Evolutionary conservation across 371 early-diverging fungal species (phyloP).

Genomic region (Lichtheimia ramosa): DNA sequence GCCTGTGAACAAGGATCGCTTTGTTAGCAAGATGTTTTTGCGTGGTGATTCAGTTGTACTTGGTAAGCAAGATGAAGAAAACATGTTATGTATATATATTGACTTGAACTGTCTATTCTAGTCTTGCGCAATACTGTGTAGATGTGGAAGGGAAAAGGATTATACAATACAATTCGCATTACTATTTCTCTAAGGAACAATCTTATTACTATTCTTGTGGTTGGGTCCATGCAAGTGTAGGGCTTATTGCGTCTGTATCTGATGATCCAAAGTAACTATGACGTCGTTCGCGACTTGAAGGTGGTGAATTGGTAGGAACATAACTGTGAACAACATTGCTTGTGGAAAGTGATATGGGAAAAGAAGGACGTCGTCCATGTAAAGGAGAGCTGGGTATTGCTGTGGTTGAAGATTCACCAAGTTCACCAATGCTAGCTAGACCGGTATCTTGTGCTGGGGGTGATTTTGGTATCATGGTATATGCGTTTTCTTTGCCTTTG

Average conservation of each 20-base stretch:
- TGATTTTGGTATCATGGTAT: slow-evolving; percentile 4
- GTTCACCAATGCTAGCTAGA: slow-evolving; percentile 17
- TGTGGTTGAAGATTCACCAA: neutral
- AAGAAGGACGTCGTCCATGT: slow-evolving; percentile 2
- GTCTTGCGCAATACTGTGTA: slow-evolving; percentile 29
- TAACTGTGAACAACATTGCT: slow-evolving; percentile 23
- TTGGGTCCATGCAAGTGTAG: neutral
- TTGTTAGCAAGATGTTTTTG: slow-evolving; percentile 97
- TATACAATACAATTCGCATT: neutral
- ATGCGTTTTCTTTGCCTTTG: slow-evolving; percentile 4
- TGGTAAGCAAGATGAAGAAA: slow-evolving; percentile 36
- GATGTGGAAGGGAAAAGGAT: slow-evolving; percentile 3
- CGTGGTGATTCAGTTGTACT: slow-evolving; percentile 96
- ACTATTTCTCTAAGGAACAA: neutral
- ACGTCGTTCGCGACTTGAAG: slow-evolving; percentile 8
- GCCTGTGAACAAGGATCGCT: slow-evolving; percentile 97
- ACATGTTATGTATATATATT: neutral
- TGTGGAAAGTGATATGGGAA: slow-evolving; percentile 14
- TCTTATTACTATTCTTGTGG: neutral
- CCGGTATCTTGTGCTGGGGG: slow-evolving; percentile 16
- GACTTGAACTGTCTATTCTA: slow-evolving; percentile 1
- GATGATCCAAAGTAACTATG: slow-evolving; percentile 7
- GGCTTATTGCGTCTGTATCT: neutral
- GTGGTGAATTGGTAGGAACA: slow-evolving; percentile 9
- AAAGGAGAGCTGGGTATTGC: neutral